These are phyloP conservation scores for Linanthus parryae DNA, from an alignment of 148 eudicot genomes.

Conservation along the genomic window DNA sequence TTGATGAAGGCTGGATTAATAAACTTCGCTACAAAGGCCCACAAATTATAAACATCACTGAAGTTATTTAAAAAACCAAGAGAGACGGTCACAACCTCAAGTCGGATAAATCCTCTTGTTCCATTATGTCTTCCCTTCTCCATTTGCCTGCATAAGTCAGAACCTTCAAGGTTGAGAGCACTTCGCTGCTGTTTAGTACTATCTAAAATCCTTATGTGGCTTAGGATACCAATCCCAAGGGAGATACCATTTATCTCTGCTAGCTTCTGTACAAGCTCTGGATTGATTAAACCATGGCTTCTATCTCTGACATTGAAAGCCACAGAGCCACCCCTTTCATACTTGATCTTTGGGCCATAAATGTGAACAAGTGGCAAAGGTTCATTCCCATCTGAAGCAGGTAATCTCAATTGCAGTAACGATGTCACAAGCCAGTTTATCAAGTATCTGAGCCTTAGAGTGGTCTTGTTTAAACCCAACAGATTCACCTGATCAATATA, in stretches of 20 bases:
- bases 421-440: slow-evolving; percentile 52
- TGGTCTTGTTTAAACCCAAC: slow-evolving; percentile 46
- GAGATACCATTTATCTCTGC: slow-evolving; percentile 38
- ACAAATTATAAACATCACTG: slow-evolving; percentile 44
- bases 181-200: slow-evolving; percentile 24
- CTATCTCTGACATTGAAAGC: slow-evolving; percentile 40
- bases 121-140: slow-evolving; percentile 23
- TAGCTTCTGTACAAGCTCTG: slow-evolving; percentile 41
- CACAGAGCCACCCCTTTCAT: slow-evolving; percentile 47
- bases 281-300: slow-evolving; percentile 27
- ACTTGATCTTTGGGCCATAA: slow-evolving; percentile 52
- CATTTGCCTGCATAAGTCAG: slow-evolving; percentile 33
- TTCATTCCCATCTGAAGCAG: slow-evolving; percentile 22
- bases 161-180: slow-evolving; percentile 22
- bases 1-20: slow-evolving; percentile 28
- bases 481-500: slow-evolving; percentile 55
- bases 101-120: slow-evolving; percentile 31
- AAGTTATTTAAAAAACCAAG: slow-evolving; percentile 42
- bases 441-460: slow-evolving; percentile 39
- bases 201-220: slow-evolving; percentile 30
- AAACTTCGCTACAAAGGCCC: slow-evolving; percentile 47
- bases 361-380: slow-evolving; percentile 35
- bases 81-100: slow-evolving; percentile 43
- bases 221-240: slow-evolving; percentile 47
- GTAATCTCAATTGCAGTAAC: slow-evolving; percentile 29